phyloP scores from a whole-genome alignment of 306 rosid species.

The Begonia loranthoides region DNA sequence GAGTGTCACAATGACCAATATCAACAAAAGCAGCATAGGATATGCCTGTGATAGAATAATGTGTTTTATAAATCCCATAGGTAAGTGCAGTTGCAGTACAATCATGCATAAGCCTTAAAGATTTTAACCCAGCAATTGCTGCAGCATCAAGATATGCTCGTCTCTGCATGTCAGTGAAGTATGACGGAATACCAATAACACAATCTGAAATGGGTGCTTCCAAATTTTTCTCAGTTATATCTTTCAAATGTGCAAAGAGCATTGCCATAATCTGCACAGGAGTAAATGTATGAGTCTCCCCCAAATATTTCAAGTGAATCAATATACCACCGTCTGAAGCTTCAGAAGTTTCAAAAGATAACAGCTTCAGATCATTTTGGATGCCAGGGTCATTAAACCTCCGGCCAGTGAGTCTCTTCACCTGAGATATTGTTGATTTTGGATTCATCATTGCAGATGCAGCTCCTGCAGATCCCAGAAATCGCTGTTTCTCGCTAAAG shows the following conservation, averaged over 20 bases:
- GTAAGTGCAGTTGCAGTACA: conserved; percentile 94
- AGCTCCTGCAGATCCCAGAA: conserved; percentile 90
- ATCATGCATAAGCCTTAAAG: conserved; percentile 85
- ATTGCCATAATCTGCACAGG: conserved; percentile 79
- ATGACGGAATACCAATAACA: conserved; percentile 81
- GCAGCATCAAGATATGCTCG: conserved; percentile 78
- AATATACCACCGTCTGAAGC: conserved; percentile 62
- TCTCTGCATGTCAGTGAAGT: conserved; percentile 78
- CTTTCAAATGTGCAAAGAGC: conserved; percentile 87
- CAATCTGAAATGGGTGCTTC: conserved; percentile 62
- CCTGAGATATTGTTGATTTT: conserved; percentile 70
- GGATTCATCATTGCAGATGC: conserved; percentile 83
- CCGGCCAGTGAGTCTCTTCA: conserved; percentile 82
- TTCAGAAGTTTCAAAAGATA: conserved; percentile 64
- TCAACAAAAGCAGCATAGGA: conserved; percentile 59
- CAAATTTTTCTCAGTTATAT: conserved; percentile 45
- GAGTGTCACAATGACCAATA: conserved; percentile 83
- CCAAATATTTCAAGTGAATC: conserved; percentile 54
- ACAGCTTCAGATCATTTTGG: conserved; percentile 44
- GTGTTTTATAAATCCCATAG: conserved; percentile 70
- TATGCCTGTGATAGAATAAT: conserved; percentile 25
- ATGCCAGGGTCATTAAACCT: conserved; percentile 37
- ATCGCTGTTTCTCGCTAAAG: conserved; percentile 89
- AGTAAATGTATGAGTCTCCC: conserved; percentile 42
- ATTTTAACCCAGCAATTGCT: conserved; percentile 65